These are phyloP conservation scores for Ilex asprella DNA, from an alignment of 257 asterid species.

Conservation along the genomic window DNA sequence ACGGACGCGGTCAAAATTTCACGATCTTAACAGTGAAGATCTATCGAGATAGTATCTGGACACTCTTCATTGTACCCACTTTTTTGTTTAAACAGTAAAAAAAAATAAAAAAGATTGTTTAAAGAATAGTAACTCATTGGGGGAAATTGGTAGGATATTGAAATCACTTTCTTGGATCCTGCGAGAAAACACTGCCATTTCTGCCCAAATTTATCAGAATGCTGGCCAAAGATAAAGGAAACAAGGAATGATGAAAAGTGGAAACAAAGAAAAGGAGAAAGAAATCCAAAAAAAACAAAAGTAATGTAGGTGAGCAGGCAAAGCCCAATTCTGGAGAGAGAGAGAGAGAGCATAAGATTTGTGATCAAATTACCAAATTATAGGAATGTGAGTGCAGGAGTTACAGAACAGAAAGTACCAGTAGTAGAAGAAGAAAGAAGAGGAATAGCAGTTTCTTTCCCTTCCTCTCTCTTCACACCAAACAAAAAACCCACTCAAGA, in stretches of 20 bases:
- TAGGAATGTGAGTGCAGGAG: constrained; percentile 5
- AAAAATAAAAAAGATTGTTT: too few species aligned
- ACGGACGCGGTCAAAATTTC: too few species aligned
- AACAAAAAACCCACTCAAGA: constrained; percentile 40
- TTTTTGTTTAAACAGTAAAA: too few species aligned
- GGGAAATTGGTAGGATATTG: constrained; percentile 17
- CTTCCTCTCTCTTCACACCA: constrained; percentile 45
- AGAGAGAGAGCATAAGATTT: neutral
- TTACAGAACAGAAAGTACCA: constrained; percentile 6
- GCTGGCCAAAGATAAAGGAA: constrained; percentile 49
- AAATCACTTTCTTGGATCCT: constrained; percentile 68
- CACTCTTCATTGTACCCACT: too few species aligned
- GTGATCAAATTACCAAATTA: too few species aligned
- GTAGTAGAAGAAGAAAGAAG: constrained; percentile 2
- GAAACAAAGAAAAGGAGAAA: constrained; percentile 19
- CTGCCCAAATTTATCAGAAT: constrained; percentile 20
- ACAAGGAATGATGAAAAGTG: constrained; percentile 68
- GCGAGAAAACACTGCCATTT: constrained; percentile 26
- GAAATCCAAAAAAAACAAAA: constrained; percentile 29
- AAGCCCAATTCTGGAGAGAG: constrained; percentile 8
- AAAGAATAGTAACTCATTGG: too few species aligned
- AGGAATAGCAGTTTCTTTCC: neutral
- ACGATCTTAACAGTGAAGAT: too few species aligned
- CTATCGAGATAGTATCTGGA: too few species aligned
- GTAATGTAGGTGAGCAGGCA: constrained; percentile 16